Evolutionary conservation across 192 early-diverging fungal species (phyloP), one percentile per base, ranked within the genome.

Genomic region (Coemansia sp.): DNA sequence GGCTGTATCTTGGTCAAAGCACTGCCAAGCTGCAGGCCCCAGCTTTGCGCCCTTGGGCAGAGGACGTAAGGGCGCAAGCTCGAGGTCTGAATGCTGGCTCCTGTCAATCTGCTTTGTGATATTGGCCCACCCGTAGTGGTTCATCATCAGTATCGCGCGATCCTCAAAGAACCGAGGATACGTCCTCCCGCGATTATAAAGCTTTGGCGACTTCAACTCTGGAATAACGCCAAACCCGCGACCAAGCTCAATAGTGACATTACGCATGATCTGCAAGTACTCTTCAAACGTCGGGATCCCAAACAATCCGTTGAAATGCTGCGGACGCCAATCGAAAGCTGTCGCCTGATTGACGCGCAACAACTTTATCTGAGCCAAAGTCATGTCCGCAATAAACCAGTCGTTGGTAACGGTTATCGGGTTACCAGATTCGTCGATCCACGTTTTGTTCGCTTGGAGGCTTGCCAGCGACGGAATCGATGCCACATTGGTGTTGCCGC

Each of bases 311-410:
- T 84, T 65, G 57, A 78, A 84, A 36, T 78, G 72, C 57, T 67
- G 54, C 0, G 82, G 82, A 1, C 82, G 62, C 70, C 69, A 84
- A 1, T 65, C 15, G 29, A 67, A 79, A 32, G 14, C 6, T 12
- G 25, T 6, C 3, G 70, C 76, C 70, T 84, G 82, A 12, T 46
- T 63, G 0, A 79, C 36, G 8, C 82, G 68, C 35, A 84, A 20
- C 64, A 40, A 59, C 20, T 65, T 65, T 24, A 84, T 9, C 38
- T 84, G 66, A 7, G 61, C 69, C 25, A 79, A 60, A 17, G 82
- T 84, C 72, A 84, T 51, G 40, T 84, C 82, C 35, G 20, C 11
- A 37, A 84, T 72, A 61, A 84, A 84, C 76, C 77, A 84, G 49
- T 84, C 82, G 60, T 74, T 57, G 2, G n/a, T 29, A 2, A 69